Evolutionary conservation across 164 flowering plant genomes (phyloP).

Genomic region (Paratinospora sagittata): DNA sequence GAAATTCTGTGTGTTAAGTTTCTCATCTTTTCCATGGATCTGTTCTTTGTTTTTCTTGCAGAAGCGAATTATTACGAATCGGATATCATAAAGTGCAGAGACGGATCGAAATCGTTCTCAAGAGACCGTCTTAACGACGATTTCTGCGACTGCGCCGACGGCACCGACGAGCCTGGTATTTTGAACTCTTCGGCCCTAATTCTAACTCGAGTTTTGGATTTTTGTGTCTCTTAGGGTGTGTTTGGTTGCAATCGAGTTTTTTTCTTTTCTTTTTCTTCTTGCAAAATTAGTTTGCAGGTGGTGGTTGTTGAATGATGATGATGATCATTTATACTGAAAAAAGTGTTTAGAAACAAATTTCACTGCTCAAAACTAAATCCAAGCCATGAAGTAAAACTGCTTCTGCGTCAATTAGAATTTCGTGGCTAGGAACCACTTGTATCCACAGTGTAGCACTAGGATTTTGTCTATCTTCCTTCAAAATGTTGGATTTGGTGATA

Average conservation of each 20-base stretch:
- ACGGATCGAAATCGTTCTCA: conserved; percentile 56
- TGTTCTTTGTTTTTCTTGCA: conserved; percentile 21
- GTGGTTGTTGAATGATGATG: too few relatives aligned
- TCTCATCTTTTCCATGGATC: not conserved
- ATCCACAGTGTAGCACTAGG: too few relatives aligned
- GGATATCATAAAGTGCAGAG: conserved; percentile 61
- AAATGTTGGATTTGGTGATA: too few relatives aligned
- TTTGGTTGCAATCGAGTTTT: not conserved
- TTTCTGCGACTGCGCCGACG: conserved; percentile 75
- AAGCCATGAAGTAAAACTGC: too few relatives aligned
- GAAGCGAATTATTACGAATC: conserved; percentile 56
- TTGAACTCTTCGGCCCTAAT: not conserved
- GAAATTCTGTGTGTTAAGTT: conserved; percentile 6
- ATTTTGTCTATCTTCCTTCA: too few relatives aligned
- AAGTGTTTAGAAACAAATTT: too few relatives aligned
- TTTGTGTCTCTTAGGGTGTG: not conserved
- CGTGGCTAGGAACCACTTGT: too few relatives aligned
- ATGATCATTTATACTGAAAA: too few relatives aligned
- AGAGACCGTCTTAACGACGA: conserved; percentile 59
- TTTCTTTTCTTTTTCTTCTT: too few relatives aligned
- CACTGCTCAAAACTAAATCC: too few relatives aligned
- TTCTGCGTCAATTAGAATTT: too few relatives aligned
- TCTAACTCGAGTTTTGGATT: too few relatives aligned
- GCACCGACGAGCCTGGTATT: conserved; percentile 85
- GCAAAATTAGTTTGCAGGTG: not conserved